Conservation (phyloP, 257 asterid genomes). For the Rhazya stricta region DNA sequence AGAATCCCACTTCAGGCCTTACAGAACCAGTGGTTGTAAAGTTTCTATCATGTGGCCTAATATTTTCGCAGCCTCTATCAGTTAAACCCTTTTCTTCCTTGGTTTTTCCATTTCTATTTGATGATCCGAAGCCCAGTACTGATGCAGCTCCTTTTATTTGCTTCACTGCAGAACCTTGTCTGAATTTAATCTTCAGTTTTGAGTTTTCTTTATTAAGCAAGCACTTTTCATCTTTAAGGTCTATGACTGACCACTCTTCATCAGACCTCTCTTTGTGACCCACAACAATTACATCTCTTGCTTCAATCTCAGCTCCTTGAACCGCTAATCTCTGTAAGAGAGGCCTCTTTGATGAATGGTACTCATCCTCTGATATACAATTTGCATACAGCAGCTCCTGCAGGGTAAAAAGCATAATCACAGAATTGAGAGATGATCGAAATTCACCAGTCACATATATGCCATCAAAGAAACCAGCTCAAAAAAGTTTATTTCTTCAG, state of each 20-base stretch:
- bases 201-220: slow-evolving; percentile 22
- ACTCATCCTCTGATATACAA: slow-evolving; percentile 86
- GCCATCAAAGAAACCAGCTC: not conserved
- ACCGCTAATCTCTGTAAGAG: slow-evolving; percentile 75
- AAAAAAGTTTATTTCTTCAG: not conserved
- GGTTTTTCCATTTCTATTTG: slow-evolving; percentile 33
- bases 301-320: slow-evolving; percentile 91
- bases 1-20: slow-evolving; percentile 37
- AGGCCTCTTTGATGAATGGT: slow-evolving; percentile 81
- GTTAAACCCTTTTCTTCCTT: slow-evolving; percentile 30
- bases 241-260: slow-evolving; percentile 70
- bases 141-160: slow-evolving; percentile 54
- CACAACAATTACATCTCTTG: slow-evolving; percentile 57
- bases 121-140: slow-evolving; percentile 44
- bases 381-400: slow-evolving; percentile 77
- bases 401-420: not conserved
- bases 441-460: not conserved
- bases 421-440: not conserved
- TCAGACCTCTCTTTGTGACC: slow-evolving; percentile 33
- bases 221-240: slow-evolving; percentile 51
- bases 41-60: slow-evolving; percentile 17
- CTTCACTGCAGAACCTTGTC: slow-evolving; percentile 33
- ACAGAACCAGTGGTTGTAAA: not conserved
- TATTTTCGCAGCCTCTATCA: slow-evolving; percentile 8
- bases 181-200: slow-evolving; percentile 29